phyloP scores from a whole-genome alignment of 495 filamentous ascomycete species.

The Penicillium soppii region DNA sequence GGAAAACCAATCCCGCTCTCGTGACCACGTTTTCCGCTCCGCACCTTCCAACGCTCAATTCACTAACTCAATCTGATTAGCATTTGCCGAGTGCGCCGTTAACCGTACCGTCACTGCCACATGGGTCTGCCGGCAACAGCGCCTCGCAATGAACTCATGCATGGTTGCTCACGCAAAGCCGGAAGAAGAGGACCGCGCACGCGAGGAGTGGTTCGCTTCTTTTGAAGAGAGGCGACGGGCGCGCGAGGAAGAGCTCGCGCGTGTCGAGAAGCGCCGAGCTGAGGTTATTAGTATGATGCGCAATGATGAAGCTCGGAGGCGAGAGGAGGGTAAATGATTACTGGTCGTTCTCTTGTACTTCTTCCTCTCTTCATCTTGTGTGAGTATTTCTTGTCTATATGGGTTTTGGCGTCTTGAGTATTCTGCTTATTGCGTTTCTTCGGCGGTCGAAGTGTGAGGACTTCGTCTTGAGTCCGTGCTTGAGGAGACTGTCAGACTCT shows the following conservation, averaged over 20 bases:
- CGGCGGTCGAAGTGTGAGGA: neutral
- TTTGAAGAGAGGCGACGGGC: conserved; percentile 63
- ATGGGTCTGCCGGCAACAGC: conserved; percentile 77
- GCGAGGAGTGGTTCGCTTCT: conserved; percentile 89
- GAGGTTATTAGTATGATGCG: conserved; percentile 55
- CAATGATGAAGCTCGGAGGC: conserved; percentile 46
- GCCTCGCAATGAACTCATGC: conserved; percentile 86
- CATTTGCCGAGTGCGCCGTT: conserved; percentile 85
- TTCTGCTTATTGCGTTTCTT: conserved; percentile 11
- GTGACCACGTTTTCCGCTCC: neutral
- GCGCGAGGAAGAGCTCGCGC: conserved; percentile 57
- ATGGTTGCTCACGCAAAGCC: conserved; percentile 84
- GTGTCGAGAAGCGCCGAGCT: conserved; percentile 44
- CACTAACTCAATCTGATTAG: conserved; percentile 40
- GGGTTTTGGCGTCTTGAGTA: conserved; percentile 18
- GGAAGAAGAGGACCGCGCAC: conserved; percentile 80
- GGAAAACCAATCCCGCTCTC: neutral
- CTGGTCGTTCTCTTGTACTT: neutral
- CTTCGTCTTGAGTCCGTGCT: neutral
- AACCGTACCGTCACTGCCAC: conserved; percentile 81
- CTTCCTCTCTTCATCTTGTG: conserved; percentile 1
- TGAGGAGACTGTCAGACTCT: neutral
- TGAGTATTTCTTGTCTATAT: conserved; percentile 24
- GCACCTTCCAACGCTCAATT: neutral
- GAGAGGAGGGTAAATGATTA: conserved; percentile 23